A percentile compares a stretch with the other conserved stretches of the same genome.
Evolutionary conservation across 192 early-diverging fungal genomes (phyloP).

Genomic region (Neocallimastix lanati): DNA sequence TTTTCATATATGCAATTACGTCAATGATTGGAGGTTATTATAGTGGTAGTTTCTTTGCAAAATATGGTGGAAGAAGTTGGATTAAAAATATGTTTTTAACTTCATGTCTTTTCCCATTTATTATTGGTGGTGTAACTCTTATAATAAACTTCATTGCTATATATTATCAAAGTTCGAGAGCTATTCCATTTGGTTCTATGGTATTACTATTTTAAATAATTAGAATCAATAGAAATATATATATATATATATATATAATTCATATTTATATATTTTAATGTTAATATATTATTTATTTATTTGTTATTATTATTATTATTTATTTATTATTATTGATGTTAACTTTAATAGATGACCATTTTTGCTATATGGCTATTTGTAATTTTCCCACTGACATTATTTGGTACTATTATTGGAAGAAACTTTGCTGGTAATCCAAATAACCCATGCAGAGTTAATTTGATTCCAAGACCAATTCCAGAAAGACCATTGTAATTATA

Average conservation of each 20-base stretch:
- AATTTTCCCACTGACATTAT: constrained; percentile 62
- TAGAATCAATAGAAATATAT: too few relatives aligned
- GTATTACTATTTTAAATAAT: too few relatives aligned
- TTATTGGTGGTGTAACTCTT: constrained; percentile 17
- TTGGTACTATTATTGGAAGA: constrained; percentile 55
- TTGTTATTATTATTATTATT: too few relatives aligned
- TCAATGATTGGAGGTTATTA: constrained; percentile 50
- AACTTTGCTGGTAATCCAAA: constrained; percentile 38
- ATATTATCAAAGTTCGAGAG: background rate
- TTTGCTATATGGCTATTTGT: constrained; percentile 65
- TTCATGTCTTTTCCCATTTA: constrained; percentile 46
- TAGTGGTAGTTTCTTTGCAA: constrained; percentile 40
- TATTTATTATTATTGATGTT: background rate
- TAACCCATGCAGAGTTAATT: constrained; percentile 73
- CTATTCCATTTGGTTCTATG: background rate
- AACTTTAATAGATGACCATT: constrained; percentile 32
- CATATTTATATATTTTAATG: too few relatives aligned
- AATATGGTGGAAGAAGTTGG: constrained; percentile 50
- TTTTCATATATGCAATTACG: constrained; percentile 62
- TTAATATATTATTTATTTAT: too few relatives aligned
- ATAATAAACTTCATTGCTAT: background rate
- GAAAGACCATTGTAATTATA: background rate
- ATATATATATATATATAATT: too few relatives aligned
- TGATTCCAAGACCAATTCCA: constrained; percentile 24
- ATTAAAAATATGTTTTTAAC: constrained; percentile 43